Evolutionary conservation across 1,139 yeast species (phyloP), one percentile per base, ranked within the genome.

Genomic region (Saccharomyces hybrid): DNA sequence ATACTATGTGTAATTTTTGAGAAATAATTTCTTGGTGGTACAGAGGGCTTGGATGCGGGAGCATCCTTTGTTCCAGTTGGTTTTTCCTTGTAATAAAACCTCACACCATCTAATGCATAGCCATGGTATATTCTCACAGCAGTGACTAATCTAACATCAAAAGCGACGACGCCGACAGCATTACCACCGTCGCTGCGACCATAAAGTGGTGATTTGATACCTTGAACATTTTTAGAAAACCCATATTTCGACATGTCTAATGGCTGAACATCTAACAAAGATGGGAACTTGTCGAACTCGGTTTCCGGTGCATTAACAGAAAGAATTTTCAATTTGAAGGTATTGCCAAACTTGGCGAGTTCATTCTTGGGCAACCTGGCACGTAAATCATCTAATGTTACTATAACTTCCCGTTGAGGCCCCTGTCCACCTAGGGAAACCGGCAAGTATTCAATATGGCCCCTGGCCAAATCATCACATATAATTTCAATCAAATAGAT

Each of bases 21-120:
- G 9, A 9, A 65, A 60, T 79, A 80, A 56, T 78, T 73, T 60
- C 84, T 70, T 8, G 75, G 71, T 2, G 85, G 84, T 1, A 78
- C 65, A 3, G 74, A 74, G 1, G 83, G 83, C 26, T 64, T 58
- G 0, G 42, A 51, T 11, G 32, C 63, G 19, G 57, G 32, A 11
- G 54, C 47, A n/a, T 49, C 31, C 19, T 32, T 51, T 7, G 46
- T 49, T 3, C 58, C 63, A 7, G 53, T 23, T 69, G 55, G 73
- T 66, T 42, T 62, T 56, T 46, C 50, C 46, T 58, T 60, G n/a
- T 62, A 42, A 47, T 50, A 66, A 38, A 73, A 60, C 50, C 70
- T 78, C 11, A 91, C 64, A 2, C 98, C 98, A 71, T 90, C 96
- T 26, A 93, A 71, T 0, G 95, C 93, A 23, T 74, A 70, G 2